Evolutionary conservation across 495 filamentous ascomycete species (phyloP).

Genomic region (Annulohypoxylon stygium): DNA sequence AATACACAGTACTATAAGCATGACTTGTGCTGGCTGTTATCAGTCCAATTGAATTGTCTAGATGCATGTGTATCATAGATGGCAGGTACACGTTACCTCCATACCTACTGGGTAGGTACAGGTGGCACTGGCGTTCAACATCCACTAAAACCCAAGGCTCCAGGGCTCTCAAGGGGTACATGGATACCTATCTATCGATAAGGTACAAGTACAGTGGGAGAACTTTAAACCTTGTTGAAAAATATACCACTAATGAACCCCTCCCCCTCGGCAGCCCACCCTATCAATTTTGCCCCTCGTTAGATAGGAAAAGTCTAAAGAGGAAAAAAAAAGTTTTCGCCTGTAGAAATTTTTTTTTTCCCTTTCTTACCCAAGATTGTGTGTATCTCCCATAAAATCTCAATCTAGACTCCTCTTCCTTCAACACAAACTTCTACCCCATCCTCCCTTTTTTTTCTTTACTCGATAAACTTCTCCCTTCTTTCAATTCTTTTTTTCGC

Average conservation of each 20-base stretch:
- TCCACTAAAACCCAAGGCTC: no score
- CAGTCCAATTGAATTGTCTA: no score
- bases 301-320: slow-evolving; percentile 8
- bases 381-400: slow-evolving; percentile 41
- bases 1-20: background rate
- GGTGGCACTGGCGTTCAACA: no score
- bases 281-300: slow-evolving; percentile 44
- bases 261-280: slow-evolving; percentile 32
- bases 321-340: slow-evolving; percentile 36
- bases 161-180: no score
- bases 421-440: slow-evolving; percentile 20
- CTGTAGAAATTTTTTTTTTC: slow-evolving; percentile 30
- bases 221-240: slow-evolving; percentile 12
- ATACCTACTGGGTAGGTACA: no score
- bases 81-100: no score
- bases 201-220: slow-evolving; percentile 31
- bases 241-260: background rate
- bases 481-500: slow-evolving; percentile 35
- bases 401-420: slow-evolving; percentile 37
- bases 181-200: background rate
- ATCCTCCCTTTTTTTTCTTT: slow-evolving; percentile 19
- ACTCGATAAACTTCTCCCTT: slow-evolving; percentile 29
- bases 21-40: no score
- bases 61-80: no score
- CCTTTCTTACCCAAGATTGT: slow-evolving; percentile 7